Evolutionary conservation across 2,329 filamentous ascomycete genomes (phyloP).

Genomic region (Ophiocordyceps camponoti-rufipedis): DNA sequence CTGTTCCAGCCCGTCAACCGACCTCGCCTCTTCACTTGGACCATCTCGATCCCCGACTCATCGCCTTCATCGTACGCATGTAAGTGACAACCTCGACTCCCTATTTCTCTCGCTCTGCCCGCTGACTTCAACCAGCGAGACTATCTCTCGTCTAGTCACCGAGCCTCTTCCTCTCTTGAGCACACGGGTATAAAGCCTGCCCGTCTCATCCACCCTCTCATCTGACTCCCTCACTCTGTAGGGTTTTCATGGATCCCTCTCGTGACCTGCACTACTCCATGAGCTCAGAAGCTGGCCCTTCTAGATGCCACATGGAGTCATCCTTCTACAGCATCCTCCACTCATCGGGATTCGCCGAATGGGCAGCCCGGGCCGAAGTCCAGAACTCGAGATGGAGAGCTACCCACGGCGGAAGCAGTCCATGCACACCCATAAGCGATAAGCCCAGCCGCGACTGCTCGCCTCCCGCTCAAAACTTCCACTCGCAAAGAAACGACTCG

Average conservation of each 20-base stretch:
- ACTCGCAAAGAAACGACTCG: background rate
- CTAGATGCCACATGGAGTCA: conserved; percentile 4
- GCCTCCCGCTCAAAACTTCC: background rate
- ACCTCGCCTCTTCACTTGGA: background rate
- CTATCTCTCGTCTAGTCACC: too few relatives aligned
- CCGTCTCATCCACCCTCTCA: background rate
- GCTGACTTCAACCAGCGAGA: too few relatives aligned
- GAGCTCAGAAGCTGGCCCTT: conserved; percentile 2
- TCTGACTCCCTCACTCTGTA: background rate
- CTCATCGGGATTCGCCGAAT: conserved; percentile 3
- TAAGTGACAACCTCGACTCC: too few relatives aligned
- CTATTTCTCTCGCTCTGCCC: too few relatives aligned
- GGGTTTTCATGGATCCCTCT: background rate
- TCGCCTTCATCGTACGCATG: too few relatives aligned
- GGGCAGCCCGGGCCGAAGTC: conserved; percentile 3
- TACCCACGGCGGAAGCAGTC: background rate
- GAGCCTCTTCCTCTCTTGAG: background rate
- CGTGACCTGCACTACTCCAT: background rate
- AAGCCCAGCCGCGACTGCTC: conserved; percentile 1
- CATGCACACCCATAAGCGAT: background rate
- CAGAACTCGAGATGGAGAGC: conserved; percentile 1
- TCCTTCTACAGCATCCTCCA: conserved; percentile 3
- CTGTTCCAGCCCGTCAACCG: background rate
- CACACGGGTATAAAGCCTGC: background rate
- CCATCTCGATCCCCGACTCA: too few relatives aligned